Evolutionary conservation across 805 yeast genomes (phyloP), one percentile per base, ranked within the genome.

Genomic region (Alloascoidea hylecoeti): DNA sequence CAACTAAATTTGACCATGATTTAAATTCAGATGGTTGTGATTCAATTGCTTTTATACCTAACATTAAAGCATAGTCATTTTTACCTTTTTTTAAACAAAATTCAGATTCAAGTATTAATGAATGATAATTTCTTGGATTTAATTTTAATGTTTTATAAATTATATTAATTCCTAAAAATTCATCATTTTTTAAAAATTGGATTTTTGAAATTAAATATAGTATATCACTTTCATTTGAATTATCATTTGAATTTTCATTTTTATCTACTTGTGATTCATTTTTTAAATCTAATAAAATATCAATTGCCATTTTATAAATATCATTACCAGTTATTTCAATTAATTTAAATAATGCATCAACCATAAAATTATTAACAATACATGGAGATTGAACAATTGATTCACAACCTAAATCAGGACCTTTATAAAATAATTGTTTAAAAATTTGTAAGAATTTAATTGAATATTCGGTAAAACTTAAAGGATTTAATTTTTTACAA

Each of bases 401-500:
- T 23, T 9, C 9, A 9, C 63, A 57, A 3, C 95, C 95, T 35
- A 80, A 52, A 41, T 64, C 69, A 16, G 74, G 66, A 13, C 95
- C 95, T 23, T 69, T 67, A 46, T 59, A 62, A 51, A 78, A 85
- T 41, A 85, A 64, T 38, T 58, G 52, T 53, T 78, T 85, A 52
- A 81, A 81, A 1, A 77, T 82, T 16, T 60, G 58, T 38, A 83
- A 53, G 51, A 85, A 85, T 38, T 57, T 54, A 38, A 59, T 58
- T 2, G 78, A 75, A 12, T 64, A 57, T 19, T 61, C 66, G 5
- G 61, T 59, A 19, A 57, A 58, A 17, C 64, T 51, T 42, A 92
- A 70, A 3, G 96, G 96, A 48, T 85, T 80, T 40, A 84, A 65
- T 42, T 79, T 75, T 46, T 95, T 71, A 30, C 92, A 79, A 52